Evolutionary conservation across 73 alveolate genomes (phyloP).

Genomic region (Tetrahymena borealis): DNA sequence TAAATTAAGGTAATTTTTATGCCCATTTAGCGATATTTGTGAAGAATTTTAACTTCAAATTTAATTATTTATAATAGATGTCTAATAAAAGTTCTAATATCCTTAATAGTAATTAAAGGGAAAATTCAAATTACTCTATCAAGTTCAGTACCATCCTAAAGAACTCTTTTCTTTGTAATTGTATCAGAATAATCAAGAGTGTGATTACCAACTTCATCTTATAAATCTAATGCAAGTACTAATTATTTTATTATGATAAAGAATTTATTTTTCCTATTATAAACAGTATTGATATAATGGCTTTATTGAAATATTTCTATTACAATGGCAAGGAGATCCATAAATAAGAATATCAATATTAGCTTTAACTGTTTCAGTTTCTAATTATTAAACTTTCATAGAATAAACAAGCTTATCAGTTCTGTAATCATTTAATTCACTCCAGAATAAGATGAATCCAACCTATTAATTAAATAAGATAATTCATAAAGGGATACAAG

Average conservation of each 20-base stretch:
- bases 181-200: background rate
- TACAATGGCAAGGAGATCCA: conserved; percentile 1
- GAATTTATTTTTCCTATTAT: background rate
- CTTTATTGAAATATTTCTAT: background rate
- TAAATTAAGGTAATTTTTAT: background rate
- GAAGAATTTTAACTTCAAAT: background rate
- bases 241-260: background rate
- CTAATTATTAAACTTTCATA: background rate
- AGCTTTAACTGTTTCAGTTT: background rate
- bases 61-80: background rate
- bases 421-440: background rate
- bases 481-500: too few relatives aligned
- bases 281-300: too few relatives aligned
- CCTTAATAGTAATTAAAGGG: background rate
- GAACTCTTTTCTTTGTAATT: background rate
- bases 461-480: too few relatives aligned
- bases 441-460: background rate
- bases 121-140: background rate
- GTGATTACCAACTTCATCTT: background rate
- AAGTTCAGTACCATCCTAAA: background rate
- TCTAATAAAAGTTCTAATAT: background rate
- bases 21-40: background rate
- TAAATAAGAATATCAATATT: background rate
- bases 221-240: background rate
- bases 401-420: background rate